Conservation (phyloP, 2,329 filamentous ascomycete genomes). For the Sclerotinia trifoliorum region DNA sequence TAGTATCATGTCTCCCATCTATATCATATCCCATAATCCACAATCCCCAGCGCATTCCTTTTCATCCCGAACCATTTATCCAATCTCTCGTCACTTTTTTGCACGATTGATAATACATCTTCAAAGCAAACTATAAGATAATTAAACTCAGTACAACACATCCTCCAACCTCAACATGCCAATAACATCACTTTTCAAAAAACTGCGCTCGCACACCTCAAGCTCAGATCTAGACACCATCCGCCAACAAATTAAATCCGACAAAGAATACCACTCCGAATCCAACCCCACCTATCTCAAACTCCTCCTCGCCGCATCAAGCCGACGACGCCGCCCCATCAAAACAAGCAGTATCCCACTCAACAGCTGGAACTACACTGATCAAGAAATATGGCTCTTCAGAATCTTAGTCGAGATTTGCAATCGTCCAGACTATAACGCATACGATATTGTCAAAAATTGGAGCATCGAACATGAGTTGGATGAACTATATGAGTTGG, state of each 20-base stretch:
- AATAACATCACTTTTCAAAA: not conserved
- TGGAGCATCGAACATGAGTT: not conserved
- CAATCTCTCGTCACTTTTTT: not conserved
- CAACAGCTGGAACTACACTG: not conserved
- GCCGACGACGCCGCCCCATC: not conserved
- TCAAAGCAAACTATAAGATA: not conserved
- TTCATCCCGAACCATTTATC: not conserved
- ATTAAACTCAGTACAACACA: not conserved
- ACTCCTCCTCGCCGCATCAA: not conserved
- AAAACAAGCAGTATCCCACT: not conserved
- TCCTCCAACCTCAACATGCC: not conserved
- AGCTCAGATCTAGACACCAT: not conserved
- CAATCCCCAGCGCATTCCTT: not conserved
- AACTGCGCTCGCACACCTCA: not conserved
- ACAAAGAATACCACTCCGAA: not conserved
- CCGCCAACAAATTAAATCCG: not conserved
- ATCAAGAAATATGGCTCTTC: conserved; percentile 3
- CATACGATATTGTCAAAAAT: not conserved
- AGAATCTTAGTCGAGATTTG: not conserved
- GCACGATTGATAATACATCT: not conserved
- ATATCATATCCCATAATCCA: not conserved
- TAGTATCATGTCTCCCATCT: not conserved
- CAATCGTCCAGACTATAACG: conserved; percentile 5
- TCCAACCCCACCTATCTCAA: conserved; percentile 1
- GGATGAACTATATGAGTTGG: not conserved